phyloP scores from a whole-genome alignment of 805 yeast genomes.

The Debaryomyces prosopidis region DNA sequence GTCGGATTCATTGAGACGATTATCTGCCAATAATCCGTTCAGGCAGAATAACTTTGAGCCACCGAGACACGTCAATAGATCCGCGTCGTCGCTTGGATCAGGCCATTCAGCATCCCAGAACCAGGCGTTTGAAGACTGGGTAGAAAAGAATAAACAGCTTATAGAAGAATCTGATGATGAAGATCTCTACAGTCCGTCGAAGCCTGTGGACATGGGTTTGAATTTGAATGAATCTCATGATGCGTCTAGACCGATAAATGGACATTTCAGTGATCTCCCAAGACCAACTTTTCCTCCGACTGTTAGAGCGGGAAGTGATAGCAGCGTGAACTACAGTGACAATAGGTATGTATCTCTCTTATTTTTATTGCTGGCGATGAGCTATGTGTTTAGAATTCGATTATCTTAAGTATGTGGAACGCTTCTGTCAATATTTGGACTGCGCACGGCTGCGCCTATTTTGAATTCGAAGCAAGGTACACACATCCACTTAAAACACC shows the following conservation, averaged over 20 bases:
- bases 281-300: constrained; percentile 28
- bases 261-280: constrained; percentile 5
- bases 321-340: constrained; percentile 31
- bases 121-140: constrained; percentile 57
- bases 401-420: background rate
- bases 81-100: constrained; percentile 18
- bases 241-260: background rate
- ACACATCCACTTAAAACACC: background rate
- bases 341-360: constrained; percentile 6
- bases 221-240: constrained; percentile 1
- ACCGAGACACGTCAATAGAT: constrained; percentile 7
- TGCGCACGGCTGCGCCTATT: background rate
- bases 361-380: background rate
- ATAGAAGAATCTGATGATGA: constrained; percentile 44
- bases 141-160: constrained; percentile 44
- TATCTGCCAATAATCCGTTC: constrained; percentile 75
- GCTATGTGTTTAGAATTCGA: background rate
- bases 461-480: background rate
- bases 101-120: constrained; percentile 25
- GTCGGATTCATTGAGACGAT: constrained; percentile 39
- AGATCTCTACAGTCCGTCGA: constrained; percentile 9
- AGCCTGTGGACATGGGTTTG: constrained; percentile 4
- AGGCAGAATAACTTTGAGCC: constrained; percentile 35
- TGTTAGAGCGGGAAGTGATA: constrained; percentile 34
- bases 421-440: background rate